Percentiles rank a stretch among this genome's conserved stretches.
These are phyloP conservation scores for Halophytophthora polymorphica DNA, from an alignment of 352 stramenopile species.

Conservation along the genomic window DNA sequence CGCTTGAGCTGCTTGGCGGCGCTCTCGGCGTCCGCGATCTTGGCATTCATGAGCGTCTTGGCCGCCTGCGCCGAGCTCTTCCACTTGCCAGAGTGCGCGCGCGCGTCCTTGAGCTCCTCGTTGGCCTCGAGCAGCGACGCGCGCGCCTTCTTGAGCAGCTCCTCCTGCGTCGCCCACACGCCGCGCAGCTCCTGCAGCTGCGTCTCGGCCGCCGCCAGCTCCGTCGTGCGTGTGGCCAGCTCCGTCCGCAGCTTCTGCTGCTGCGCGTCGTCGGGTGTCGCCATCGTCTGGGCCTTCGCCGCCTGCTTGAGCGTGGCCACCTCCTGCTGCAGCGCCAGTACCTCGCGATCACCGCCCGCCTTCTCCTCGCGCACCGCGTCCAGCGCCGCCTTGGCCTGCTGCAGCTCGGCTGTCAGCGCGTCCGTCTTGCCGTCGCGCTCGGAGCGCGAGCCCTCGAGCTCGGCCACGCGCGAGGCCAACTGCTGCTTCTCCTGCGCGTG, in stretches of 20 bases:
- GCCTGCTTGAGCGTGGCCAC: conserved; percentile 39
- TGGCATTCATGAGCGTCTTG: conserved; percentile 61
- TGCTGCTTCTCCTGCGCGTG: conserved; percentile 32
- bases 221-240: conserved; percentile 29
- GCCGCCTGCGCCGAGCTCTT: conserved; percentile 64
- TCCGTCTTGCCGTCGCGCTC: conserved; percentile 15
- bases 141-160: conserved; percentile 71
- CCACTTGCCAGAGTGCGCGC: conserved; percentile 64
- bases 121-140: conserved; percentile 63
- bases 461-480: conserved; percentile 23
- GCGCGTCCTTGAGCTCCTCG: conserved; percentile 74
- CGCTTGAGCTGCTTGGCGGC: conserved; percentile 63
- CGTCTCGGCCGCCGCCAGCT: conserved; percentile 29
- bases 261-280: conserved; percentile 23
- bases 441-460: conserved; percentile 23
- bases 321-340: conserved; percentile 53
- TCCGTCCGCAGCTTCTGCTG: conserved; percentile 34
- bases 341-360: conserved; percentile 24
- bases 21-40: conserved; percentile 62
- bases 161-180: conserved; percentile 43
- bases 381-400: conserved; percentile 24
- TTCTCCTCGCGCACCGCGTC: conserved; percentile 35
- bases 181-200: conserved; percentile 45
- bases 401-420: conserved; percentile 26
- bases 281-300: conserved; percentile 33